Conservation (phyloP, 83 land plant genomes). For the Thuja plicata region DNA sequence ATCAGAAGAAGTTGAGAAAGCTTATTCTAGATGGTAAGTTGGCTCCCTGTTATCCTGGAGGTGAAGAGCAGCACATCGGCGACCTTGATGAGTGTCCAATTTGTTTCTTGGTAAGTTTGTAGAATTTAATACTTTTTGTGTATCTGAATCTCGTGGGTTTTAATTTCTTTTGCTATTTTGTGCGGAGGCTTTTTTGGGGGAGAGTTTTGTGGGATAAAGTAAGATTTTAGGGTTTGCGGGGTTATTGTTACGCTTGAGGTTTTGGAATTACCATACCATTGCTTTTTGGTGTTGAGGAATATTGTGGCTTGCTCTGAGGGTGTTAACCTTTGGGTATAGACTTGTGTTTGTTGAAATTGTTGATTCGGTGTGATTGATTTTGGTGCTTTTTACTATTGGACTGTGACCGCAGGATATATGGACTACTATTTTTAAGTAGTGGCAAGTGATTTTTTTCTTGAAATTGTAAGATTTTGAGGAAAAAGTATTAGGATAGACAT, state of each 20-base stretch:
- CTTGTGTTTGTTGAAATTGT: neutral
- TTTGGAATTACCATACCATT: neutral
- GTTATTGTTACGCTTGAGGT: neutral
- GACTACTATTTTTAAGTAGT: neutral
- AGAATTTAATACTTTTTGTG: neutral
- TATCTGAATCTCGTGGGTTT: neutral
- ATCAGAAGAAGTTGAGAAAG: constrained; percentile 77
- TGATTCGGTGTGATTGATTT: neutral
- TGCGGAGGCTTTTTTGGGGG: neutral
- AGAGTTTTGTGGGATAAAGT: neutral
- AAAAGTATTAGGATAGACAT: neutral
- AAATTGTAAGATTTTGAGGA: neutral
- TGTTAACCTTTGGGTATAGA: neutral
- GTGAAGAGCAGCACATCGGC: constrained; percentile 55
- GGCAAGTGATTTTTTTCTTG: neutral
- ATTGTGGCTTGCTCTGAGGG: neutral
- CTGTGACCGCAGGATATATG: neutral
- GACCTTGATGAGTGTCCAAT: constrained; percentile 96
- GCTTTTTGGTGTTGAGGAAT: neutral
- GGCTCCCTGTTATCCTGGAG: constrained; percentile 91
- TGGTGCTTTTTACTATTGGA: neutral
- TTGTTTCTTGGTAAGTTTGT: constrained; percentile 76
- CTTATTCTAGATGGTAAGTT: constrained; percentile 86
- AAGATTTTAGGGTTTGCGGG: neutral
- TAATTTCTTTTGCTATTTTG: neutral